These are phyloP conservation scores for Lindgomyces ingoldianus DNA, from an alignment of 495 filamentous ascomycete genomes.

Conservation along the genomic window DNA sequence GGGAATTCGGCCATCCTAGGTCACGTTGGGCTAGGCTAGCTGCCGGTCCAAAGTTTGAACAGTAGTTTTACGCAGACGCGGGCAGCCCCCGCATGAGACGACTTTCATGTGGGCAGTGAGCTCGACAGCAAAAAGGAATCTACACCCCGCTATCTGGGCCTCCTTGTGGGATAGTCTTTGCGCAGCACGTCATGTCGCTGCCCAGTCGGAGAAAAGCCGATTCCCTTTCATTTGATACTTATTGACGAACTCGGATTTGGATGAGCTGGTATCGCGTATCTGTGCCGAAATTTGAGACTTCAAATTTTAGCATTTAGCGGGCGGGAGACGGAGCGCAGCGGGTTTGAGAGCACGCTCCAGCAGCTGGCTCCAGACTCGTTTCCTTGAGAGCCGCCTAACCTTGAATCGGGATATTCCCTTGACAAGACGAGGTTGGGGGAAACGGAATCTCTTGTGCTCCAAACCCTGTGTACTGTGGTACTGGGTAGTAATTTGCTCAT, in stretches of 20 bases:
- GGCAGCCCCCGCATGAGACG: not conserved
- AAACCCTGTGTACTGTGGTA: conserved; percentile 1
- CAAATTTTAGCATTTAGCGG: conserved; percentile 16
- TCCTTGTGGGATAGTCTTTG: too few relatives aligned
- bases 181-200: not conserved
- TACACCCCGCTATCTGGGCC: too few relatives aligned
- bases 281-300: not conserved
- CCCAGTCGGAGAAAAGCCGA: conserved; percentile 7
- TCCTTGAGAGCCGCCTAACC: not conserved
- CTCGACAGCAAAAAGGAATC: too few relatives aligned
- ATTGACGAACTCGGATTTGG: too few relatives aligned
- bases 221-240: too few relatives aligned
- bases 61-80: not conserved
- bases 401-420: not conserved
- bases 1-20: conserved; percentile 6
- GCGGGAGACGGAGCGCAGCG: conserved; percentile 14
- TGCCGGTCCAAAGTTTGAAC: not conserved
- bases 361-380: conserved; percentile 10
- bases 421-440: not conserved
- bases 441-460: not conserved
- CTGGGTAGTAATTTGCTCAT: not conserved
- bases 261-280: not conserved
- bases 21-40: not conserved
- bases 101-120: conserved; percentile 2
- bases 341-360: conserved; percentile 25